Percentiles rank a stretch among this genome's conserved stretches.
Conservation (phyloP, 2,329 filamentous ascomycete species). For the Cylindrodendrum hubeiense region DNA sequence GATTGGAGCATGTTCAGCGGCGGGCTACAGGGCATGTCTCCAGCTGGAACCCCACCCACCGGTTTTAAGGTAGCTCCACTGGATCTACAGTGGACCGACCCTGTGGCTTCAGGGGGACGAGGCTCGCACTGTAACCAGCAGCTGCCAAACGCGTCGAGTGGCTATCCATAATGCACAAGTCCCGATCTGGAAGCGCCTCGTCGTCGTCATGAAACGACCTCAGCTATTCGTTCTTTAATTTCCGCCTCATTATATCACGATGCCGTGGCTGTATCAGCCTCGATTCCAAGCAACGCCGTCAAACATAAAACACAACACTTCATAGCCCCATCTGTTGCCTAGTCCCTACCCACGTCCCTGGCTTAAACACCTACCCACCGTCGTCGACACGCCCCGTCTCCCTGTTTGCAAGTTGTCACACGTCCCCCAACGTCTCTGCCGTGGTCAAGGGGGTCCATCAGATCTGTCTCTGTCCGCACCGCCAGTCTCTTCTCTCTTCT, state of each 20-base stretch:
- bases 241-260: neutral
- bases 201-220: neutral
- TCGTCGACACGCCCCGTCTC: conserved; percentile 6
- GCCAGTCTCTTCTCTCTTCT: neutral
- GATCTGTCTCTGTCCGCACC: neutral
- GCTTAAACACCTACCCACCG: neutral
- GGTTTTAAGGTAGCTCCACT: neutral
- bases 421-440: conserved; percentile 41
- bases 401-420: conserved; percentile 41
- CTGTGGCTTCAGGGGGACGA: neutral
- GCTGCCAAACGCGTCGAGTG: neutral
- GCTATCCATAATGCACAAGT: neutral
- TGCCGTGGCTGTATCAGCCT: neutral
- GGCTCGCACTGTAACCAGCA: neutral
- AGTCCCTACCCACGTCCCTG: neutral
- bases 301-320: neutral
- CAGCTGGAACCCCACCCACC: conserved; percentile 16
- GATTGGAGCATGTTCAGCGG: conserved; percentile 11
- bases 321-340: neutral
- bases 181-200: neutral
- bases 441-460: conserved; percentile 33
- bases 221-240: neutral
- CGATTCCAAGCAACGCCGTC: neutral
- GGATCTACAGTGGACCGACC: neutral
- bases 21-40: conserved; percentile 17